These are phyloP conservation scores for Fistulina hepatica DNA, from an alignment of 1,284 basidiomycete species.

Conservation along the genomic window DNA sequence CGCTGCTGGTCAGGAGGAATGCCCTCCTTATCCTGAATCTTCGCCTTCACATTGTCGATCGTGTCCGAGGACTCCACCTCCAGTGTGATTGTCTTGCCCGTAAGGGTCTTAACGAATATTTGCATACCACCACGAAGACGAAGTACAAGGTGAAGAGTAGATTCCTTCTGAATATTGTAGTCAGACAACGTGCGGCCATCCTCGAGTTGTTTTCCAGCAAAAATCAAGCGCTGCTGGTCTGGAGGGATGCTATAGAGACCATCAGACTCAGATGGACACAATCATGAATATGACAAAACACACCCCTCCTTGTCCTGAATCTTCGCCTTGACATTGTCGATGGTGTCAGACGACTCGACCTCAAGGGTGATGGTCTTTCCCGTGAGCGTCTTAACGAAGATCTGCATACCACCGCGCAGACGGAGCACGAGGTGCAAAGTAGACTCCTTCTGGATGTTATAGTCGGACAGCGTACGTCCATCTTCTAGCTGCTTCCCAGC, in stretches of 20 bases:
- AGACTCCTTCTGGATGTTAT: conserved; percentile 69
- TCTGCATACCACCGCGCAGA: conserved; percentile 82
- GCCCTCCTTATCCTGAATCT: conserved; percentile 67
- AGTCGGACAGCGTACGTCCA: conserved; percentile 69
- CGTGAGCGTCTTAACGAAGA: conserved; percentile 78
- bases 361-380: conserved; percentile 87
- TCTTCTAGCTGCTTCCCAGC: conserved; percentile 84
- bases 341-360: conserved; percentile 78
- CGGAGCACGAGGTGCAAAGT: conserved; percentile 60
- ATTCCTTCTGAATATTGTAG: conserved; percentile 65
- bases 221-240: conserved; percentile 74
- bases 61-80: conserved; percentile 87
- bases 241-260: conserved; percentile 46
- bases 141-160: conserved; percentile 29
- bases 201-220: conserved; percentile 67
- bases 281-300: conserved; percentile 14
- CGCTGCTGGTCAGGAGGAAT: conserved; percentile 52
- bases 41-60: conserved; percentile 78
- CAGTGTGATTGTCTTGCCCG: conserved; percentile 84
- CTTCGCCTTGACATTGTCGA: conserved; percentile 74
- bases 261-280: not conserved
- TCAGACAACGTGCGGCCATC: conserved; percentile 63
- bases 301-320: conserved; percentile 71
- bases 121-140: conserved; percentile 50
- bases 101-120: conserved; percentile 78